phyloP scores from a whole-genome alignment of 805 yeast genomes.

The Peterozyma toletana region DNA sequence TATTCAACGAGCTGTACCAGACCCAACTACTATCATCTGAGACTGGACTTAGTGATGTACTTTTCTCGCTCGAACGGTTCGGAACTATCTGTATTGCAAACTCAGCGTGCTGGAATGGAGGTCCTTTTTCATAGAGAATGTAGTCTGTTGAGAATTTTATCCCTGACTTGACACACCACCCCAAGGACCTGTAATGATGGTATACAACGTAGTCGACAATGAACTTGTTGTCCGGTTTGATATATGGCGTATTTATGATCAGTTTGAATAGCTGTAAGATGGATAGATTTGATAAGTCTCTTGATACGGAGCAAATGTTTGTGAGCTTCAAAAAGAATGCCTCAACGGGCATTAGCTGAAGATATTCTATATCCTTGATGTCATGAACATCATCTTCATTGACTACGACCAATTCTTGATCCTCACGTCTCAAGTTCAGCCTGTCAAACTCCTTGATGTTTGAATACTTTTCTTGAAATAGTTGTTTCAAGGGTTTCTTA shows the following conservation, averaged over 20 bases:
- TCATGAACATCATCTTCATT: slow-evolving; percentile 14
- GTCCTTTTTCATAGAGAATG: slow-evolving; percentile 81
- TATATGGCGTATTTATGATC: slow-evolving; percentile 8
- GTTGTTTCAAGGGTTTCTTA: slow-evolving; percentile 18
- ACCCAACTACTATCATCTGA: slow-evolving; percentile 31
- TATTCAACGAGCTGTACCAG: slow-evolving; percentile 61
- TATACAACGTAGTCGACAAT: slow-evolving; percentile 62
- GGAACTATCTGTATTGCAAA: slow-evolving; percentile 56
- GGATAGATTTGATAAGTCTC: slow-evolving; percentile 27
- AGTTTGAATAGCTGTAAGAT: neutral
- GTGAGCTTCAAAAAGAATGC: slow-evolving; percentile 56
- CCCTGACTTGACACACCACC: slow-evolving; percentile 94
- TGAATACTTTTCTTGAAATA: slow-evolving; percentile 9
- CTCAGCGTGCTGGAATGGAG: slow-evolving; percentile 94
- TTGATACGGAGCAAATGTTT: slow-evolving; percentile 31
- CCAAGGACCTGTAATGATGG: slow-evolving; percentile 79
- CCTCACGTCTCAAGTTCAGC: slow-evolving; percentile 25
- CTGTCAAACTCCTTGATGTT: slow-evolving; percentile 2
- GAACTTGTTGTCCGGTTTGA: slow-evolving; percentile 28
- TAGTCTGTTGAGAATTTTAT: slow-evolving; percentile 88
- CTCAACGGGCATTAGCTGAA: slow-evolving; percentile 75
- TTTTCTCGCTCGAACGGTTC: slow-evolving; percentile 21
- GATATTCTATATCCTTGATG: slow-evolving; percentile 28
- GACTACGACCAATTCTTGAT: slow-evolving; percentile 21
- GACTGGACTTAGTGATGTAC: slow-evolving; percentile 13